phyloP scores from a whole-genome alignment of 2,329 filamentous ascomycete species.

The Shiraia bambusicola region DNA sequence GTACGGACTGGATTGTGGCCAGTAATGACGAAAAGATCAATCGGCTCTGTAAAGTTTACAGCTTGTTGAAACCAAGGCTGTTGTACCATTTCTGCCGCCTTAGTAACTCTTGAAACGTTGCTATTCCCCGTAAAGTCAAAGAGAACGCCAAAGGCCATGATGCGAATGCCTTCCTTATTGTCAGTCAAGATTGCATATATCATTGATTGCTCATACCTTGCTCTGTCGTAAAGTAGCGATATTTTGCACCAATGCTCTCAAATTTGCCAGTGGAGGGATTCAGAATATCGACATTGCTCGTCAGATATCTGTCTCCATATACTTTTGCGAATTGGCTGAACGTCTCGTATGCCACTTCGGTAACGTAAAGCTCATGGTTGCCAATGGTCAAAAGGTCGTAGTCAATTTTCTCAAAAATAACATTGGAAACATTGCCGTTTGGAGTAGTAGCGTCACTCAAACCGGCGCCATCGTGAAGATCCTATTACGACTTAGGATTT shows the following conservation, averaged over 20 bases:
- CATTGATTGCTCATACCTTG: constrained; percentile 33
- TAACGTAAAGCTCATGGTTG: constrained; percentile 67
- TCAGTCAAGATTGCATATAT: background rate
- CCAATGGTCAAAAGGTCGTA: constrained; percentile 59
- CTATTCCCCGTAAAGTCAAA: constrained; percentile 59
- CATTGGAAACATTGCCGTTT: constrained; percentile 58
- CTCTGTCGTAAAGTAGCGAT: constrained; percentile 54
- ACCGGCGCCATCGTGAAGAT: constrained; percentile 67
- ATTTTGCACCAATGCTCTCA: constrained; percentile 51
- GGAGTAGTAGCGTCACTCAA: constrained; percentile 61
- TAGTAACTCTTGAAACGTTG: constrained; percentile 62
- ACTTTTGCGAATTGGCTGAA: constrained; percentile 60
- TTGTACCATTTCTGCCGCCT: constrained; percentile 54
- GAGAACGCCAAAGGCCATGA: constrained; percentile 57
- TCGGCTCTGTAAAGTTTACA: constrained; percentile 55
- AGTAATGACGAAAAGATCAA: constrained; percentile 65
- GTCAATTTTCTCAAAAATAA: constrained; percentile 55
- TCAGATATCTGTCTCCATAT: constrained; percentile 58
- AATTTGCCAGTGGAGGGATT: constrained; percentile 48
- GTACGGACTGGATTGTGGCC: constrained; percentile 63
- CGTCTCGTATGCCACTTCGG: constrained; percentile 62
- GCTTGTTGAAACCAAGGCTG: constrained; percentile 63
- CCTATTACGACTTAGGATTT: constrained; percentile 37
- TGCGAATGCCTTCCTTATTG: constrained; percentile 42
- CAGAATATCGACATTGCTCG: constrained; percentile 55